Evolutionary conservation across 495 filamentous ascomycete genomes (phyloP).

Genomic region (Penicillium argentinense): DNA sequence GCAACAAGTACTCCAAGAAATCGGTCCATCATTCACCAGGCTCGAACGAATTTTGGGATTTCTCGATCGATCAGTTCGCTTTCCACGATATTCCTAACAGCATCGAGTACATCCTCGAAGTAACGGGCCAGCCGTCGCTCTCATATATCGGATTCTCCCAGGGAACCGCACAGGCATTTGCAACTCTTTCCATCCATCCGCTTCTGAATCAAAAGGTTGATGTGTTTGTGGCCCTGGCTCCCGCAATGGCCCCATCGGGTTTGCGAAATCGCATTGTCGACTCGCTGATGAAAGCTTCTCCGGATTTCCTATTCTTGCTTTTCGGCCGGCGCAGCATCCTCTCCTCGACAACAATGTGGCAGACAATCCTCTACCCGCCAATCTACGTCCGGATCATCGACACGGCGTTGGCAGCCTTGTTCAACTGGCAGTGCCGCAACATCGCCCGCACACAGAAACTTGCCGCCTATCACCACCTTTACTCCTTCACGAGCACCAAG

Average conservation of each 20-base stretch:
- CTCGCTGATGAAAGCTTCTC: slow-evolving; percentile 89
- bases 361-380: slow-evolving; percentile 89
- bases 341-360: slow-evolving; percentile 94
- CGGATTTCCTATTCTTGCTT: slow-evolving; percentile 86
- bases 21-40: slow-evolving; percentile 70
- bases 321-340: slow-evolving; percentile 95
- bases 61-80: slow-evolving; percentile 96
- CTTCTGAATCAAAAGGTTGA: slow-evolving; percentile 90
- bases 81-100: slow-evolving; percentile 96
- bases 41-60: slow-evolving; percentile 86
- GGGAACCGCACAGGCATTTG: slow-evolving; percentile 95
- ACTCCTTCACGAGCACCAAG: slow-evolving; percentile 94
- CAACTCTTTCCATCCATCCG: slow-evolving; percentile 90
- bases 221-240: slow-evolving; percentile 95
- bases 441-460: slow-evolving; percentile 88
- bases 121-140: slow-evolving; percentile 78
- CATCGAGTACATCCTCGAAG: slow-evolving; percentile 85
- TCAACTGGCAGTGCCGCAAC: slow-evolving; percentile 86
- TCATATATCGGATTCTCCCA: slow-evolving; percentile 98
- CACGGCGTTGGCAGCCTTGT: slow-evolving; percentile 74
- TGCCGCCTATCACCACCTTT: slow-evolving; percentile 94
- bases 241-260: slow-evolving; percentile 94
- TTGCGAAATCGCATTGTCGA: slow-evolving; percentile 85
- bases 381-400: slow-evolving; percentile 92
- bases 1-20: slow-evolving; percentile 99